These are phyloP conservation scores for Hypoxylon rickii DNA, from an alignment of 495 filamentous ascomycete species.

Conservation along the genomic window DNA sequence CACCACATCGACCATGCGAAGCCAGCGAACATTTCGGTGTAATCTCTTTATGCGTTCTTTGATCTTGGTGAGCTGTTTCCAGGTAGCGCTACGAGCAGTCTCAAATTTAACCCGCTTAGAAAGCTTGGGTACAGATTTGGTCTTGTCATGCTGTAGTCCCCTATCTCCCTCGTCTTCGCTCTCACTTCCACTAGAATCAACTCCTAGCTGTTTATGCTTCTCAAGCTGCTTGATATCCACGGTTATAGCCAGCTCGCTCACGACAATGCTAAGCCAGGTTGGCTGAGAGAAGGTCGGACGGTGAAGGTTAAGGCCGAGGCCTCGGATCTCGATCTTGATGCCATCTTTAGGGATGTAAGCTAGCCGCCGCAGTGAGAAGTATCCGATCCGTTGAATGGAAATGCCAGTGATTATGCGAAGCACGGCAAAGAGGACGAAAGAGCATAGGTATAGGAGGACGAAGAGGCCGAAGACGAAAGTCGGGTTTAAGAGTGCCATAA, in stretches of 20 bases:
- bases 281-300: conserved; percentile 94
- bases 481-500: conserved; percentile 61
- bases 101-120: conserved; percentile 30
- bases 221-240: conserved; percentile 72
- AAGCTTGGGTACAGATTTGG: conserved; percentile 26
- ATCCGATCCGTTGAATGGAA: conserved; percentile 94
- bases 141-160: conserved; percentile 12
- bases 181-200: conserved; percentile 34
- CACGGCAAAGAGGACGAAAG: conserved; percentile 92
- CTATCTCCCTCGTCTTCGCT: conserved; percentile 27
- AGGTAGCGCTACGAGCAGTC: conserved; percentile 68
- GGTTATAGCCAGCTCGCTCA: conserved; percentile 83
- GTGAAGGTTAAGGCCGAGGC: conserved; percentile 84
- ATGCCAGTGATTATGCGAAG: conserved; percentile 90
- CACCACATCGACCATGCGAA: conserved; percentile 88
- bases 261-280: conserved; percentile 90
- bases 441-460: conserved; percentile 84
- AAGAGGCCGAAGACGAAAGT: conserved; percentile 84
- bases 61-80: conserved; percentile 71
- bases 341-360: conserved; percentile 87
- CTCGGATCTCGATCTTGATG: conserved; percentile 84
- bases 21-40: conserved; percentile 85
- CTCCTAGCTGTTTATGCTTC: conserved; percentile 41
- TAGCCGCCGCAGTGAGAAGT: conserved; percentile 86
- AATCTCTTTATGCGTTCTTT: conserved; percentile 86